phyloP scores from a whole-genome alignment of 129 eudicot species.

The Centrapalus pauciflorus region DNA sequence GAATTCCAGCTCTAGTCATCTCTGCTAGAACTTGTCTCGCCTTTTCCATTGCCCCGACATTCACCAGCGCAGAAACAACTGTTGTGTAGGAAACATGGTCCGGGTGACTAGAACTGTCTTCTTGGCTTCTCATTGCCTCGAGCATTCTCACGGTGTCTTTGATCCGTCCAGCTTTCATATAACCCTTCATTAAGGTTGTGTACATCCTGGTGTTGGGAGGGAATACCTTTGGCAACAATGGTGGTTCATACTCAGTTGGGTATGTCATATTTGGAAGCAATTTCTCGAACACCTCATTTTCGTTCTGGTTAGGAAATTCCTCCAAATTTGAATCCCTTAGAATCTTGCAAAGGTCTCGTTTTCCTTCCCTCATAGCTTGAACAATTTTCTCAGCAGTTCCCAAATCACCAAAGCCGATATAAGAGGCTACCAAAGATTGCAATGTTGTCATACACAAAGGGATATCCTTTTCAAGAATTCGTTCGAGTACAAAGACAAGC shows the following conservation, averaged over 20 bases:
- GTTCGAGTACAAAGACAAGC: slow-evolving; percentile 72
- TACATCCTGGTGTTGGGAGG: slow-evolving; percentile 75
- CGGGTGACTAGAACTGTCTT: slow-evolving; percentile 65
- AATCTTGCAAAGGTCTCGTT: slow-evolving; percentile 66
- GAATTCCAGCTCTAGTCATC: slow-evolving; percentile 63
- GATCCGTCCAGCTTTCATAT: slow-evolving; percentile 84
- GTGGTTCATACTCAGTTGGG: slow-evolving; percentile 44
- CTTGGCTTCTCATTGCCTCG: slow-evolving; percentile 86
- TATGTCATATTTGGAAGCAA: slow-evolving; percentile 55
- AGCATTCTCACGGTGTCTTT: slow-evolving; percentile 75
- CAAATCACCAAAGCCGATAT: slow-evolving; percentile 87
- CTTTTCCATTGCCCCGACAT: slow-evolving; percentile 73
- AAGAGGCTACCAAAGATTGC: slow-evolving; percentile 90
- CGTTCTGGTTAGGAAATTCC: slow-evolving; percentile 7
- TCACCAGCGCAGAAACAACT: slow-evolving; percentile 79
- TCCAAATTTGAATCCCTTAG: slow-evolving; percentile 42
- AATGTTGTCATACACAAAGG: slow-evolving; percentile 69
- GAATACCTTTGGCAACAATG: slow-evolving; percentile 47
- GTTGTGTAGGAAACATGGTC: slow-evolving; percentile 92
- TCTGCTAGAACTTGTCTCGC: slow-evolving; percentile 74
- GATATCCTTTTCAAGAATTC: slow-evolving; percentile 54
- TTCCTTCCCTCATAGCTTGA: slow-evolving; percentile 86
- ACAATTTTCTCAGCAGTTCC: slow-evolving; percentile 69
- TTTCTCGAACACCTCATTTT: slow-evolving; percentile 46
- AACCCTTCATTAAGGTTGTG: slow-evolving; percentile 93